These are phyloP conservation scores for Gastrolobium villosum DNA, from an alignment of 306 rosid genomes.

Conservation along the genomic window DNA sequence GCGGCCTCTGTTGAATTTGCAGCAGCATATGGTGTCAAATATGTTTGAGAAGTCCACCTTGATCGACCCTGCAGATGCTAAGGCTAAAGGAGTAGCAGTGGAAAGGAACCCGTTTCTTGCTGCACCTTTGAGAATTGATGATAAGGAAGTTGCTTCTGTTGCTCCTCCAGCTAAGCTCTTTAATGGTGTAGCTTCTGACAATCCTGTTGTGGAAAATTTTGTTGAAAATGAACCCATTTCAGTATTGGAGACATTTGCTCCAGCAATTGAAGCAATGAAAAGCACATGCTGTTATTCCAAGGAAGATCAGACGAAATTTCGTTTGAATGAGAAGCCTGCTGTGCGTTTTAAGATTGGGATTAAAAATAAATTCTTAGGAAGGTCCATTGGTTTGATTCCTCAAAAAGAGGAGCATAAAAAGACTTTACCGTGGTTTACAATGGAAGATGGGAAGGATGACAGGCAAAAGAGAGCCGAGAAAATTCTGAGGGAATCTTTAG, in stretches of 20 bases:
- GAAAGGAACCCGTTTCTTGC: constrained; percentile 82
- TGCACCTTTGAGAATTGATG: constrained; percentile 76
- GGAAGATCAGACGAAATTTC: constrained; percentile 54
- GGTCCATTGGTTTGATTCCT: constrained; percentile 52
- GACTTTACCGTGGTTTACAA: constrained; percentile 60
- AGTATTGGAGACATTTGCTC: constrained; percentile 77
- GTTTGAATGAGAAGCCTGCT: constrained; percentile 60
- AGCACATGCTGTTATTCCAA: constrained; percentile 50
- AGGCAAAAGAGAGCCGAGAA: constrained; percentile 81
- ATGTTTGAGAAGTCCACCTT: constrained; percentile 59
- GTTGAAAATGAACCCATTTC: constrained; percentile 60
- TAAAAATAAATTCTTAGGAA: constrained; percentile 66
- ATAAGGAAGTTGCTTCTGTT: constrained; percentile 73
- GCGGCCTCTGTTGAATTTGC: constrained; percentile 56
- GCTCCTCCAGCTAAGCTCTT: constrained; percentile 67
- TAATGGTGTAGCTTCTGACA: constrained; percentile 45
- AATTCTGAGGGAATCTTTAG: constrained; percentile 84
- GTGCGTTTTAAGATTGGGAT: constrained; percentile 80
- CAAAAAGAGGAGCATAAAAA: constrained; percentile 57
- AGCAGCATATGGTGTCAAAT: constrained; percentile 59
- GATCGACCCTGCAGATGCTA: constrained; percentile 57
- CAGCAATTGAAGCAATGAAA: constrained; percentile 83
- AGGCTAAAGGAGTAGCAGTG: constrained; percentile 59
- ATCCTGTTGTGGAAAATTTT: constrained; percentile 54
- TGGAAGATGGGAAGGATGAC: constrained; percentile 75